Percentiles rank a stretch among this genome's conserved stretches.
phyloP scores from a whole-genome alignment of 495 filamentous ascomycete species.

The Tuber microsphaerosporum region DNA sequence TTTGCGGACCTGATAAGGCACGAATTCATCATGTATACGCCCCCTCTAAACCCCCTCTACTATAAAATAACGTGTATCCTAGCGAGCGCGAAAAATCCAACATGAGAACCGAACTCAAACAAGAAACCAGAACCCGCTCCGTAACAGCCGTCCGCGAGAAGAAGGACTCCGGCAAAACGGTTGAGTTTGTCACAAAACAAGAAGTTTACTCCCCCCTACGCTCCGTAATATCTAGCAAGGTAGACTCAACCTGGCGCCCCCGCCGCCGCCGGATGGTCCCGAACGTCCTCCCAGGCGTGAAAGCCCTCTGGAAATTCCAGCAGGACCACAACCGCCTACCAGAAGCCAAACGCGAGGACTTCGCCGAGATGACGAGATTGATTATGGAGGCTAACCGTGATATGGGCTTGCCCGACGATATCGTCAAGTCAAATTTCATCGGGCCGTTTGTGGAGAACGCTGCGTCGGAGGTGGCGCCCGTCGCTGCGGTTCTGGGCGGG shows the following conservation, averaged over 20 bases:
- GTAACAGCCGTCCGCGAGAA: slow-evolving; percentile 65
- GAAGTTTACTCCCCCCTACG: slow-evolving; percentile 61
- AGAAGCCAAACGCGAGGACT: slow-evolving; percentile 35
- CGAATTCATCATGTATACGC: slow-evolving; percentile 57
- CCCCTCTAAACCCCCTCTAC: background rate
- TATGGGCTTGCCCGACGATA: slow-evolving; percentile 67
- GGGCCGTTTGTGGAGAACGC: slow-evolving; percentile 37
- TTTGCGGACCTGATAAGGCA: slow-evolving; percentile 88
- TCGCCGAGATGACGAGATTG: slow-evolving; percentile 56
- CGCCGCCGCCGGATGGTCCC: slow-evolving; percentile 55
- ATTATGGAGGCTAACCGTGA: slow-evolving; percentile 67
- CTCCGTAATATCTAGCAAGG: slow-evolving; percentile 47
- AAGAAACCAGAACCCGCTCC: slow-evolving; percentile 70
- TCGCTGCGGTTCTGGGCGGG: slow-evolving; percentile 82
- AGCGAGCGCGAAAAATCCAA: slow-evolving; percentile 78
- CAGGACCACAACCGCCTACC: slow-evolving; percentile 27
- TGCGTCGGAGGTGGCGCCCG: slow-evolving; percentile 65
- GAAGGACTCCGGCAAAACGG: slow-evolving; percentile 62
- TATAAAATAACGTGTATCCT: slow-evolving; percentile 6
- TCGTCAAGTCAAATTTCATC: slow-evolving; percentile 68
- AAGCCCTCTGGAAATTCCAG: slow-evolving; percentile 42
- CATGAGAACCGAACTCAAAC: slow-evolving; percentile 53
- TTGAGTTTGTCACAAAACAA: slow-evolving; percentile 85
- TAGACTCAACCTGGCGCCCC: slow-evolving; percentile 47
- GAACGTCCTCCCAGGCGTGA: slow-evolving; percentile 36